Conservation (phyloP, 129 eudicot species). For the Heracleum sosnowskyi region DNA sequence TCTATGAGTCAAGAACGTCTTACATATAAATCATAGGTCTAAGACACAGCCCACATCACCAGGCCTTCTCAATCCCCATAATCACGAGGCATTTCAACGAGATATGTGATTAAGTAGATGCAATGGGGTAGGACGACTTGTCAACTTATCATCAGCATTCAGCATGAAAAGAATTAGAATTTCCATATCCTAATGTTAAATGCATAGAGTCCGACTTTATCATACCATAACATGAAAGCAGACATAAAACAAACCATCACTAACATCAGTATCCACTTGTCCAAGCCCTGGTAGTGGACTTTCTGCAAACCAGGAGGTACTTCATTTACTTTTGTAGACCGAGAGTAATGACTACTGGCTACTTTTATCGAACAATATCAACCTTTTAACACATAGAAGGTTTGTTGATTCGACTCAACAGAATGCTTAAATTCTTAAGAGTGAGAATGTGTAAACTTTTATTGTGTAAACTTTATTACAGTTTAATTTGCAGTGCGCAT, state of each 20-base stretch:
- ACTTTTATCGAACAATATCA: background rate
- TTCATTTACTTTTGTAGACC: background rate
- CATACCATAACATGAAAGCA: background rate
- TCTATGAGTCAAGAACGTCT: background rate
- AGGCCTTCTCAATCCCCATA: background rate
- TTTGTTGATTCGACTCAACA: background rate
- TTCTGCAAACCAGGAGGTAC: background rate
- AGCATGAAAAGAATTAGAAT: background rate
- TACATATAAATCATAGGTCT: background rate
- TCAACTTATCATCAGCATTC: background rate
- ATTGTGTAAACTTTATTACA: no score
- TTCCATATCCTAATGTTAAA: background rate
- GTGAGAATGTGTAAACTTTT: no score
- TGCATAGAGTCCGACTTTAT: background rate
- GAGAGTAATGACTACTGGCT: background rate
- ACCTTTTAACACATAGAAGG: background rate
- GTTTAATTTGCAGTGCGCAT: background rate
- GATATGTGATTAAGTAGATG: background rate
- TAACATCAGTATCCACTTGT: constrained; percentile 3
- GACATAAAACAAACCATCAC: background rate
- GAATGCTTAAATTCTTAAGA: background rate
- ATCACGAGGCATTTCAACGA: background rate
- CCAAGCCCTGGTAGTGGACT: background rate
- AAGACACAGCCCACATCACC: background rate
- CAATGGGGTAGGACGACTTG: background rate